Conservation (phyloP, 331 rosid genomes). For the Saraca asoca region DNA sequence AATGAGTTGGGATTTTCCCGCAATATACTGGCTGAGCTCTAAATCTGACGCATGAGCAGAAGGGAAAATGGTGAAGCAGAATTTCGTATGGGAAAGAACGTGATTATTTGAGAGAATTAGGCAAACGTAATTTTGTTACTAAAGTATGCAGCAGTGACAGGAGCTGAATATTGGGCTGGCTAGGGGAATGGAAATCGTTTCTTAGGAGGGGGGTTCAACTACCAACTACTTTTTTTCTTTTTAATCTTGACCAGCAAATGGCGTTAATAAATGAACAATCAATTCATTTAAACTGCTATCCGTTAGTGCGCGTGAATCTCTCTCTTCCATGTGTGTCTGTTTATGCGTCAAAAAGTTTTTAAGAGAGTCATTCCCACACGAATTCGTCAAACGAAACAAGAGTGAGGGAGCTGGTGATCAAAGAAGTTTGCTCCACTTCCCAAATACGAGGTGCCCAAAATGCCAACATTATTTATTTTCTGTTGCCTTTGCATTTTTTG, state of each 20-base stretch:
- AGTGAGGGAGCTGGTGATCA: not conserved
- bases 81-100: slow-evolving; percentile 47
- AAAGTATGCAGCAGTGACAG: not conserved
- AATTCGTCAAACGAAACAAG: slow-evolving; percentile 36
- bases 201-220: slow-evolving; percentile 41
- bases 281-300: slow-evolving; percentile 18
- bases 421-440: not conserved
- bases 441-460: slow-evolving; percentile 7
- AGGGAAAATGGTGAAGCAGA: slow-evolving; percentile 29
- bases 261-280: slow-evolving; percentile 39
- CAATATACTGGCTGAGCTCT: too few relatives aligned
- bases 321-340: slow-evolving; percentile 13
- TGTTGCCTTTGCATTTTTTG: not conserved
- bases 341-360: slow-evolving; percentile 33
- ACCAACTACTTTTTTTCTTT: slow-evolving; percentile 51
- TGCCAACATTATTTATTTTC: not conserved
- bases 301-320: not conserved
- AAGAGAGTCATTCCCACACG: slow-evolving; percentile 48
- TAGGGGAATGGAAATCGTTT: not conserved
- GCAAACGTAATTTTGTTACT: not conserved
- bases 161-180: not conserved
- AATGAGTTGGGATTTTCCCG: too few relatives aligned
- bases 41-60: slow-evolving; percentile 24
- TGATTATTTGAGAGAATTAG: slow-evolving; percentile 18
- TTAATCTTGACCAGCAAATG: slow-evolving; percentile 47